phyloP scores from a whole-genome alignment of 2,329 filamentous ascomycete species.

The Teratosphaeria epicoccoides region DNA sequence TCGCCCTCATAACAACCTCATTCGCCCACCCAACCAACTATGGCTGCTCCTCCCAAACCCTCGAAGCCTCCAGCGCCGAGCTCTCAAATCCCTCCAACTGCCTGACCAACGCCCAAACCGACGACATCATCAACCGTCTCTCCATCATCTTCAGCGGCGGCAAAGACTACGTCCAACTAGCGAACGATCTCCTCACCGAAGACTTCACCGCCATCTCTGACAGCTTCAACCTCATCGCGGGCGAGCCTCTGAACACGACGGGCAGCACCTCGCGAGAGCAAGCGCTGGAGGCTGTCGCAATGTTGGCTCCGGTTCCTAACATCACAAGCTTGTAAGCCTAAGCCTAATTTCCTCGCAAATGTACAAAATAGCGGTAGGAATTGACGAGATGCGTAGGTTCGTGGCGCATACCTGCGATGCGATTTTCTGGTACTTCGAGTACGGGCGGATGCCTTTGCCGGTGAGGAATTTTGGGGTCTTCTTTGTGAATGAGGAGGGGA shows the following conservation, averaged over 20 bases:
- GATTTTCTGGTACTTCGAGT: neutral
- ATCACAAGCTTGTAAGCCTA: neutral
- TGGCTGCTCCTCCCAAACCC: neutral
- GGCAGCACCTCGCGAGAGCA: neutral
- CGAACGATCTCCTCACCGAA: neutral
- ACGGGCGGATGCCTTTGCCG: neutral
- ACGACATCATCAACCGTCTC: neutral
- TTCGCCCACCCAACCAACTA: neutral
- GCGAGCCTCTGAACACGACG: neutral
- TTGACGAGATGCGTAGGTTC: neutral
- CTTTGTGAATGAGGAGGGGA: neutral
- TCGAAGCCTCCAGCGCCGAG: neutral
- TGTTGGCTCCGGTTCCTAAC: neutral
- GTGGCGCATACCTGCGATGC: neutral
- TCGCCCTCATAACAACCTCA: neutral
- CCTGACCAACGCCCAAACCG: neutral
- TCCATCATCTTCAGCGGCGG: neutral
- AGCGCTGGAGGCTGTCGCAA: neutral
- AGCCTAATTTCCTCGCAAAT: neutral
- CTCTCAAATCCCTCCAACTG: neutral
- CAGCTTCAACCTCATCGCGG: neutral
- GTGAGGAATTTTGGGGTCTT: neutral
- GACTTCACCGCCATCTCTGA: neutral
- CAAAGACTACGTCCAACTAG: neutral
- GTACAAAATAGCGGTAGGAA: neutral